Evolutionary conservation across 257 asterid species (phyloP), one percentile per base, ranked within the genome.

Genomic region (Petunia secreta): DNA sequence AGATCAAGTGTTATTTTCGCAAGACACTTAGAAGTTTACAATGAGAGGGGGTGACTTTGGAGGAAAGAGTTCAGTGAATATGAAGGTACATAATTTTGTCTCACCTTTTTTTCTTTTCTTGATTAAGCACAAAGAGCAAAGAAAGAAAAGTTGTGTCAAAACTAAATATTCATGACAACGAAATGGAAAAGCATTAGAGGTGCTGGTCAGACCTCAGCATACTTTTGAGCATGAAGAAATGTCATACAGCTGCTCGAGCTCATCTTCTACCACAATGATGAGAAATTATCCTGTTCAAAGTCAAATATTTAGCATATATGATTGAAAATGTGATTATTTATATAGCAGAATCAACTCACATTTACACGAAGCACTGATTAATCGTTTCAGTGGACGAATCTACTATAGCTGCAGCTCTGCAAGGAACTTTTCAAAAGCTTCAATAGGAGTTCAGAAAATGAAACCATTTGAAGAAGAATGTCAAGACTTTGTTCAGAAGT

Each of bases 201-300:
- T 63, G 44, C 44, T 37, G 44, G 37, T 3, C 46, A 10, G 13
- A 2, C 46, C n/a, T 11, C 46, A 13, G 2, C 25, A 25, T 60
- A 50, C 3, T 67, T 67, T 69, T 53, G 41, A 2, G 5, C 44
- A 63, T 10, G 68, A 63, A 9, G 1, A 69, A 69, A 46, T 16
- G 7, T 41, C 40, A 46, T 69, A 69, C 59, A 71, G 60, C 3
- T 25, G 5, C 44, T 43, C 10, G 60, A 11, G 60, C 60, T 0
- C 34, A 25, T 71, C 60, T 71, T 71, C 34, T 25, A 16, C 77
- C 25, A 71, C 44, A 71, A 71, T 34, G 10, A 34, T 34, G 3
- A 71, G 60, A 50, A 5, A 71, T 0, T 43, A 71, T 48, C 77
- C 77, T 71, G 77, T 55, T 34, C 11, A 48, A 71, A 13, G 16